Evolutionary conservation across 257 asterid genomes (phyloP).

Genomic region (Solanum medicagineum): DNA sequence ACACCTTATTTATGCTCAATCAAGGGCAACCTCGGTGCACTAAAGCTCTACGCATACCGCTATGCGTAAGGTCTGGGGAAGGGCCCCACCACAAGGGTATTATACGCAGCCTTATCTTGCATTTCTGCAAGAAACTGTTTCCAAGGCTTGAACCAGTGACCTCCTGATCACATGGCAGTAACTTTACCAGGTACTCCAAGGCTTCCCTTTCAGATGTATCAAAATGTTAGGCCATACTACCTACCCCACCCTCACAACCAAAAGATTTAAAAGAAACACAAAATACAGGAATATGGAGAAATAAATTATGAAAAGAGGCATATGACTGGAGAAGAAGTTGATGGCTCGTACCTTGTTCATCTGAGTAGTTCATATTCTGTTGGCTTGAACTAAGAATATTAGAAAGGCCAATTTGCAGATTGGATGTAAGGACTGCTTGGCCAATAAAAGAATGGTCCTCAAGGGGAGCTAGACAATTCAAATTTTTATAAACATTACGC

Average conservation of each 20-base stretch:
- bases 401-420: conserved; percentile 16
- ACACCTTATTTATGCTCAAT: background rate
- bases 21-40: background rate
- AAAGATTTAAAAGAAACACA: background rate
- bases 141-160: too few species aligned
- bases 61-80: too few species aligned
- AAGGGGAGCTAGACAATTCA: conserved; percentile 23
- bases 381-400: conserved; percentile 15
- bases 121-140: too few species aligned
- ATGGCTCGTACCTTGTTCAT: conserved; percentile 37
- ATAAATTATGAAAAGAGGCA: background rate
- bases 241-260: background rate
- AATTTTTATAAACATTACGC: conserved; percentile 34
- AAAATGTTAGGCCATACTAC: background rate
- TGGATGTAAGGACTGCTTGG: conserved; percentile 17
- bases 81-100: too few species aligned
- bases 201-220: background rate
- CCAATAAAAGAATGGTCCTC: conserved; percentile 21
- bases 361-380: conserved; percentile 21
- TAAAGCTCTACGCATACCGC: too few species aligned
- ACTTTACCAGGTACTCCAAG: too few species aligned
- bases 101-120: too few species aligned
- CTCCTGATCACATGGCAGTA: too few species aligned
- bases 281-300: background rate
- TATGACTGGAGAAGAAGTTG: background rate